phyloP scores from a whole-genome alignment of 2,329 filamentous ascomycete species.

The Arthrobotrys pseudoclavata region DNA sequence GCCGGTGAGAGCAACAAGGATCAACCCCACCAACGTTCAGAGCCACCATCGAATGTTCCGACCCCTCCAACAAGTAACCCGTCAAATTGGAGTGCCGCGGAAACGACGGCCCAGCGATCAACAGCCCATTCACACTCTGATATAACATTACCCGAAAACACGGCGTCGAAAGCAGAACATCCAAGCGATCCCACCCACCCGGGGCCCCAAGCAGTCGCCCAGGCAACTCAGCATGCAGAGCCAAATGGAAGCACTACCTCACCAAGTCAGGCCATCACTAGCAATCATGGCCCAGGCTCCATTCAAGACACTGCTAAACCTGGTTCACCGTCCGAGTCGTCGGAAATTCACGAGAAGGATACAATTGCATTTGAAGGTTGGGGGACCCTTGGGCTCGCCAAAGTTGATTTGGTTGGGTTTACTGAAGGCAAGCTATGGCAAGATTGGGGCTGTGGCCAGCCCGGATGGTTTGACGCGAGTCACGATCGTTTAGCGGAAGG shows the following conservation, averaged over 20 bases:
- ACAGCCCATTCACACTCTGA: constrained; percentile 42
- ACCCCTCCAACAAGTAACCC: constrained; percentile 43
- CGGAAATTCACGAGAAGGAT: constrained; percentile 55
- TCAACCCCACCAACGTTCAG: constrained; percentile 43
- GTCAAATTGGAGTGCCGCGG: constrained; percentile 31
- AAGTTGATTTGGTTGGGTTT: constrained; percentile 55
- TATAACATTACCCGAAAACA: constrained; percentile 30
- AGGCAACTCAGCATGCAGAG: constrained; percentile 22
- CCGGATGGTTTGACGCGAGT: constrained; percentile 53
- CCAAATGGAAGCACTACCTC: constrained; percentile 26
- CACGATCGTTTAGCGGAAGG: constrained; percentile 39
- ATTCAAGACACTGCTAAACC: constrained; percentile 25
- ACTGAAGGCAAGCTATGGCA: constrained; percentile 48
- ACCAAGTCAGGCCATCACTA: background rate
- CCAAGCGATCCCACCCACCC: background rate
- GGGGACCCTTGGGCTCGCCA: constrained; percentile 49
- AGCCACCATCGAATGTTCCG: constrained; percentile 45
- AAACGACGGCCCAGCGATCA: constrained; percentile 28
- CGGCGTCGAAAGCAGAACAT: constrained; percentile 25
- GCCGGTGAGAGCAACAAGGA: constrained; percentile 47
- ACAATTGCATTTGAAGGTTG: constrained; percentile 51
- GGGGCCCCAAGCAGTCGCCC: too few species aligned
- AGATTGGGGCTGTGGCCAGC: constrained; percentile 53
- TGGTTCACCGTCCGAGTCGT: constrained; percentile 47
- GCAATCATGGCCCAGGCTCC: constrained; percentile 3